These are phyloP conservation scores for Trichoderma pleuroti DNA, from an alignment of 2,329 filamentous ascomycete genomes.

Conservation along the genomic window DNA sequence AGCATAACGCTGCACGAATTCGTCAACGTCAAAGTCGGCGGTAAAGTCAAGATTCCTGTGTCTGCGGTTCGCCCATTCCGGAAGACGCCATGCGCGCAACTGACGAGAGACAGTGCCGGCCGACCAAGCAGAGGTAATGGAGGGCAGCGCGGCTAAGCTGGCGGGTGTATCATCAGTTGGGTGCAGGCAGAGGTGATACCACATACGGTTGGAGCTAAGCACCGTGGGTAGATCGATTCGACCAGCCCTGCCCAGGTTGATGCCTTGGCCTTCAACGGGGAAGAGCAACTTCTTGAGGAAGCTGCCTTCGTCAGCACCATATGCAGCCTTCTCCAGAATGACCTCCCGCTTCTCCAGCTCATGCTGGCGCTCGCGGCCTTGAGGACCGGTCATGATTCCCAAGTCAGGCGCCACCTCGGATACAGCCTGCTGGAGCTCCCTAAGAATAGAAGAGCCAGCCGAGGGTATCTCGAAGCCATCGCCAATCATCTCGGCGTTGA, in stretches of 20 bases:
- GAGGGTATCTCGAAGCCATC: conserved; percentile 78
- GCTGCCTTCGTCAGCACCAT: conserved; percentile 75
- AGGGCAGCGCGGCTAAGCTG: conserved; percentile 66
- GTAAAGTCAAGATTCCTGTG: conserved; percentile 93
- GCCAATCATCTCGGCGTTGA: conserved; percentile 96
- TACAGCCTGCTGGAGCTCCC: conserved; percentile 83
- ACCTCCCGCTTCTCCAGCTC: conserved; percentile 78
- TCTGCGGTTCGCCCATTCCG: conserved; percentile 93
- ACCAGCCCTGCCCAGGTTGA: conserved; percentile 72
- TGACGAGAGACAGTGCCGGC: conserved; percentile 90
- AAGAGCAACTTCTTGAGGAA: conserved; percentile 82
- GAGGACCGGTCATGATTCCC: conserved; percentile 65
- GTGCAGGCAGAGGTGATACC: conserved; percentile 91
- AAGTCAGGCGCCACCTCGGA: conserved; percentile 73
- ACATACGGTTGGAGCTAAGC: conserved; percentile 80
- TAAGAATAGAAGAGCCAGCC: conserved; percentile 75
- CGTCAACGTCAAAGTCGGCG: conserved; percentile 90
- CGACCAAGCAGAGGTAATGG: conserved; percentile 83
- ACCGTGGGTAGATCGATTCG: conserved; percentile 74
- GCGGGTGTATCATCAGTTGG: conserved; percentile 83
- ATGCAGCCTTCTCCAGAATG: conserved; percentile 79
- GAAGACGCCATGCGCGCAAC: conserved; percentile 85
- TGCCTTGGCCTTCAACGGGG: conserved; percentile 72
- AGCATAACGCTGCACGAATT: conserved; percentile 81
- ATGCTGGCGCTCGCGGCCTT: conserved; percentile 69